Evolutionary conservation across 2,329 filamentous ascomycete genomes (phyloP), one percentile per base, ranked within the genome.

Genomic region (Apiospora koreana): DNA sequence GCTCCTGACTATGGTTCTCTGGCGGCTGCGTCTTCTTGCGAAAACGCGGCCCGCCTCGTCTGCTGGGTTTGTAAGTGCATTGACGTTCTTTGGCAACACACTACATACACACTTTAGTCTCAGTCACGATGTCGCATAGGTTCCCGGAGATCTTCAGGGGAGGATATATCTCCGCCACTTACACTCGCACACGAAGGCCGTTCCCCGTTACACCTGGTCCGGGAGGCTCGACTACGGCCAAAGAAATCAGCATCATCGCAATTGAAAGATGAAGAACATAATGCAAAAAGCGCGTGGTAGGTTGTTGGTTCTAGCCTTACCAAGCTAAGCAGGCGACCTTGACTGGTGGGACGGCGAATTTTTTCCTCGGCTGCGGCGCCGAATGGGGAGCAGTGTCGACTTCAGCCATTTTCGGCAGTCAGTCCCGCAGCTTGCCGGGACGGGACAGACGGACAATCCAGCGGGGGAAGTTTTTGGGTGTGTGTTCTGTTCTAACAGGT

Each of bases 261-360:
- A 54, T 41, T 16, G 69, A 69, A n/a, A 50, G 58, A 43, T 48
- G 35, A 48, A 68, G 66, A 70, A 35, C 68, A 43, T 72, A 48
- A 69, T 66, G 71, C 41, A 43, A 71, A 70, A n/a, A 28, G 31
- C 9, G 45, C 18, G 10, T 25, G 16, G 25, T 16, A 43, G 41
- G 14, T 43, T 1, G 66, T n/a, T 18, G 45, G 28, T 41, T 12
- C 28, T 43, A 50, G 66, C 2, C 82, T 71, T 81, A 86, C 85
- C 85, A 86, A 68, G 84, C 81, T 70, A 86, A 79, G 73, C 85
- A 86, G 28, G 85, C 85, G 67, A 84, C 80, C 75, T 86, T 87
- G 38, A 86, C 84, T 1, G 85, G 85, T 66, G 85, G 85, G 38
- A 80, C 79, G 62, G 82, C 81, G 74, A 84, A 84, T 75, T 84